Evolutionary conservation across 805 yeast species (phyloP).

Genomic region (Debaryomyces tyrocola): DNA sequence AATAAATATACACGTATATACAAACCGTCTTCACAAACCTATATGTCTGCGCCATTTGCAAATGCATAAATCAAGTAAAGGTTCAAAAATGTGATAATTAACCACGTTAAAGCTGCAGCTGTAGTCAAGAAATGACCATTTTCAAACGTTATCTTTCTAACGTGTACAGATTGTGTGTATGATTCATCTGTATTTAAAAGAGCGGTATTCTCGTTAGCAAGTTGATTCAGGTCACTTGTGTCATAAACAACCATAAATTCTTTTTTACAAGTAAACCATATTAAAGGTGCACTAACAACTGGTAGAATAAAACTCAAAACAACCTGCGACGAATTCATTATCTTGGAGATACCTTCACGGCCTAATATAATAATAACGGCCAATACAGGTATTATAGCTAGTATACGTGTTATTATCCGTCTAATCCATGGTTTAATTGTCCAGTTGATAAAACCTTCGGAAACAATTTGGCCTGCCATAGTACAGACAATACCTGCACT

Average conservation of each 20-base stretch:
- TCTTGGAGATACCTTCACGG: slow-evolving; percentile 44
- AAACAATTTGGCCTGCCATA: slow-evolving; percentile 48
- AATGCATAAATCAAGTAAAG: slow-evolving; percentile 41
- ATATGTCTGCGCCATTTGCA: slow-evolving; percentile 42
- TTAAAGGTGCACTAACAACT: slow-evolving; percentile 45
- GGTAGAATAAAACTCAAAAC: slow-evolving; percentile 45
- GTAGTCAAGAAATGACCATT: slow-evolving; percentile 34
- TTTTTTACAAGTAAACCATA: slow-evolving; percentile 41
- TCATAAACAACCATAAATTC: slow-evolving; percentile 41
- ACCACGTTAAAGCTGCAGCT: slow-evolving; percentile 40
- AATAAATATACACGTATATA: background rate
- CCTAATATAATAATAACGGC: slow-evolving; percentile 38
- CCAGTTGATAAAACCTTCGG: slow-evolving; percentile 49
- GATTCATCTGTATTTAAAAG: slow-evolving; percentile 7
- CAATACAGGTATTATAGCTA: slow-evolving; percentile 44
- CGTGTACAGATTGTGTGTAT: slow-evolving; percentile 8
- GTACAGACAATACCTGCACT: slow-evolving; percentile 50
- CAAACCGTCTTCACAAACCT: background rate
- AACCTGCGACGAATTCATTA: slow-evolving; percentile 47
- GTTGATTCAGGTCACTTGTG: slow-evolving; percentile 8
- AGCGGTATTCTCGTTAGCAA: slow-evolving; percentile 11
- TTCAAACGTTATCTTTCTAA: slow-evolving; percentile 34
- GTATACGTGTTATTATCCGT: slow-evolving; percentile 38
- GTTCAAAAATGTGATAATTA: slow-evolving; percentile 38
- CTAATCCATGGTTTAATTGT: slow-evolving; percentile 44